phyloP scores from a whole-genome alignment of 2,329 filamentous ascomycete species.

The Aquanectria penicillioides region DNA sequence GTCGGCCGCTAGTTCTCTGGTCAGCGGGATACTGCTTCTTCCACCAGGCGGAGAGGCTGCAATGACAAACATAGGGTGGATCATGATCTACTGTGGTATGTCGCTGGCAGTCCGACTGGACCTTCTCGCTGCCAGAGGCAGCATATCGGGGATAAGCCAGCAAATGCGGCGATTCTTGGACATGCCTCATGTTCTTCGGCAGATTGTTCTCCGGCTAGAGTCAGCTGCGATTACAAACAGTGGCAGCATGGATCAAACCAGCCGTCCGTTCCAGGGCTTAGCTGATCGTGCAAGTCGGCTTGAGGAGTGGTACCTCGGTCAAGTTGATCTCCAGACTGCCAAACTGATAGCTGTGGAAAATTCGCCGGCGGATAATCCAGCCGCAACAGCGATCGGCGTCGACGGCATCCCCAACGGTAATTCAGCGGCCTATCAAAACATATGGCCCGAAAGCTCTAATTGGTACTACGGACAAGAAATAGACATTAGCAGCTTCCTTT shows the following conservation, averaged over 20 bases:
- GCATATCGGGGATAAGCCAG: constrained; percentile 30
- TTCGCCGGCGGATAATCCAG: not conserved
- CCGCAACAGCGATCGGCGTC: not conserved
- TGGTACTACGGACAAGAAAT: constrained; percentile 22
- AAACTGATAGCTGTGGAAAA: not conserved
- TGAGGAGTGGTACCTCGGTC: constrained; percentile 33
- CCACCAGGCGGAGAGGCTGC: constrained; percentile 38
- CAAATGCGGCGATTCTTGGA: constrained; percentile 41
- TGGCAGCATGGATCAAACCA: not conserved
- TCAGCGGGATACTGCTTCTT: constrained; percentile 36
- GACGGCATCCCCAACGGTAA: not conserved
- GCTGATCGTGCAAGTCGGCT: constrained; percentile 25
- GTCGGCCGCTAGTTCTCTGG: constrained; percentile 37
- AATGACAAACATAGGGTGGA: constrained; percentile 46
- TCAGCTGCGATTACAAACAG: constrained; percentile 17
- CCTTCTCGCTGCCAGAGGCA: constrained; percentile 34
- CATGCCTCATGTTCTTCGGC: constrained; percentile 40
- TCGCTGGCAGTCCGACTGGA: constrained; percentile 43
- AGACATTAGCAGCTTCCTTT: constrained; percentile 27
- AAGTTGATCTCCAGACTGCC: not conserved
- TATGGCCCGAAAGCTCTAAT: constrained; percentile 7
- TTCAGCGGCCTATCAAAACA: not conserved
- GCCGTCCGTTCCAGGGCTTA: constrained; percentile 37
- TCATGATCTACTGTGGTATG: constrained; percentile 43
- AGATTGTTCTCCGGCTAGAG: constrained; percentile 41